phyloP scores from a whole-genome alignment of 176 grass and related monocot genomes.

The Dendrocalamus sinicus region DNA sequence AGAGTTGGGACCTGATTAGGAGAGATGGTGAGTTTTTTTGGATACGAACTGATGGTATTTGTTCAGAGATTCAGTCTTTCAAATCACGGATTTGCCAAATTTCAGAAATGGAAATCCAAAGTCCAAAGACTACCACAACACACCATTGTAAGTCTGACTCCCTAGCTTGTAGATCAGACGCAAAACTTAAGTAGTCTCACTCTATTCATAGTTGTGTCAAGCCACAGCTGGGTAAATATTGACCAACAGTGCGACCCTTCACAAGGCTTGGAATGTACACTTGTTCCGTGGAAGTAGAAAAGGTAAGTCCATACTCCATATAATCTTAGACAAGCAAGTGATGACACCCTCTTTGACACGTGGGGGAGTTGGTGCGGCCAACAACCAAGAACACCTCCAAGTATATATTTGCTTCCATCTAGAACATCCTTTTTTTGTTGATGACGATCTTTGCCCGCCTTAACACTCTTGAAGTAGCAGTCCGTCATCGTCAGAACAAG shows the following conservation, averaged over 20 bases:
- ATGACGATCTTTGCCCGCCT: slow-evolving; percentile 55
- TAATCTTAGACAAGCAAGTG: slow-evolving; percentile 44
- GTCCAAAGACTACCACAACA: background rate
- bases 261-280: slow-evolving; percentile 15
- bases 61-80: background rate
- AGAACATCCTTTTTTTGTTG: slow-evolving; percentile 36
- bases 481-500: slow-evolving; percentile 40
- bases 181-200: background rate
- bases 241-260: background rate
- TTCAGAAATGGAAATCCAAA: background rate
- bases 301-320: background rate
- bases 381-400: slow-evolving; percentile 57
- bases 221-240: slow-evolving; percentile 9
- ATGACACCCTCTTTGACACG: slow-evolving; percentile 57
- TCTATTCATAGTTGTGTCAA: background rate
- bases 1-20: slow-evolving; percentile 27
- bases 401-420: slow-evolving; percentile 38
- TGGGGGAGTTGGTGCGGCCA: slow-evolving; percentile 61
- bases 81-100: background rate
- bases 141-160: background rate
- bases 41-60: slow-evolving; percentile 2
- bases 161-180: background rate
- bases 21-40: slow-evolving; percentile 18
- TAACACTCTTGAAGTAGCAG: slow-evolving; percentile 44
- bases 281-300: slow-evolving; percentile 35